Evolutionary conservation across 1,139 yeast species (phyloP).

Genomic region (Candida sp.): DNA sequence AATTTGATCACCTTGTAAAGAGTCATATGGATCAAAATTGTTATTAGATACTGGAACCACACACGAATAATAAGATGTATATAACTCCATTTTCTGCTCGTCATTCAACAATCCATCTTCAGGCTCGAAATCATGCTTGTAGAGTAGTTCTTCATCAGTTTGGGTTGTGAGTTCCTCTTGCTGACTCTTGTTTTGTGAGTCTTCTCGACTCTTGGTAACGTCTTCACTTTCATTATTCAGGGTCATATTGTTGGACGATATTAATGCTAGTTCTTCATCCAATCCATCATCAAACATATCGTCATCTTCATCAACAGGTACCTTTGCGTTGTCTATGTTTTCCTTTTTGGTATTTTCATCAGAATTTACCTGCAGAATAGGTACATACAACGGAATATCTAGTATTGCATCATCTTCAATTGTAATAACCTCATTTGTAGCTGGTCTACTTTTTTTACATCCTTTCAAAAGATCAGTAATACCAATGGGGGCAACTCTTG

Average conservation of each 20-base stretch:
- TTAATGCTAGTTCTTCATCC: slow-evolving; percentile 19
- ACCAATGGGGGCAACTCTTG: slow-evolving; percentile 5
- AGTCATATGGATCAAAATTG: slow-evolving; percentile 18
- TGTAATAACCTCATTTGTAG: slow-evolving; percentile 3
- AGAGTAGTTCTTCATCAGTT: slow-evolving; percentile 1
- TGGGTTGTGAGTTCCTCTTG: slow-evolving; percentile 2
- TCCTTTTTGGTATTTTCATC: neutral
- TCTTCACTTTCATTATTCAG: slow-evolving; percentile 1
- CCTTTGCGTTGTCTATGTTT: neutral
- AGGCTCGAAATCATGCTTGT: slow-evolving; percentile 11
- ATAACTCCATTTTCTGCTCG: slow-evolving; percentile 27
- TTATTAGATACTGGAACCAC: neutral
- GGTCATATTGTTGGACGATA: neutral
- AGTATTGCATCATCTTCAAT: slow-evolving; percentile 3
- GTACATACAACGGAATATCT: slow-evolving; percentile 3
- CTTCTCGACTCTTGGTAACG: neutral
- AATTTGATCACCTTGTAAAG: slow-evolving; percentile 2
- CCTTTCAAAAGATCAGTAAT: slow-evolving; percentile 13
- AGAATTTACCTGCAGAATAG: neutral
- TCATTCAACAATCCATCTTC: slow-evolving; percentile 27
- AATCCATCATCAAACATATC: slow-evolving; percentile 27
- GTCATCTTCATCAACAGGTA: slow-evolving; percentile 10
- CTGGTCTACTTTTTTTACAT: slow-evolving; percentile 5
- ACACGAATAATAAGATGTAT: slow-evolving; percentile 27
- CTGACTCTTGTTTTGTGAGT: neutral